These are phyloP conservation scores for Anacardium occidentale DNA, from an alignment of 345 rosid genomes.

Conservation along the genomic window DNA sequence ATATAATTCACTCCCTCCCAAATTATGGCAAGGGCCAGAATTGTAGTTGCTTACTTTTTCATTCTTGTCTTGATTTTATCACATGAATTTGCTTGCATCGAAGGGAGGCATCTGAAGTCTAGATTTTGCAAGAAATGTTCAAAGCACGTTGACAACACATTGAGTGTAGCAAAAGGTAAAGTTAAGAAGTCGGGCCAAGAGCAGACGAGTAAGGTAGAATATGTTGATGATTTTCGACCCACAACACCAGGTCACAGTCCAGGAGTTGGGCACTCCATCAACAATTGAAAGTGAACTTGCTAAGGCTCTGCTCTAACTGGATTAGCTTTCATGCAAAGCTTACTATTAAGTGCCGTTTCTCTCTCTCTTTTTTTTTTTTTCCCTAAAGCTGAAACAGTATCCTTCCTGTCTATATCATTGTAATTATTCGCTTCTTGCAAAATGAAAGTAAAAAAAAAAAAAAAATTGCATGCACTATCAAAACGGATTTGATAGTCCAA, in stretches of 20 bases:
- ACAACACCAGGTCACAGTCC: slow-evolving; percentile 48
- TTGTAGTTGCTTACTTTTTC: slow-evolving; percentile 13
- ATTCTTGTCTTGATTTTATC: slow-evolving; percentile 32
- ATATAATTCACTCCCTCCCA: neutral
- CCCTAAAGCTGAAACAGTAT: no score
- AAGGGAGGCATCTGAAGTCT: slow-evolving; percentile 40
- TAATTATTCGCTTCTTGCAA: neutral
- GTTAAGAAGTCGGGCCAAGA: slow-evolving; percentile 11
- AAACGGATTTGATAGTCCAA: neutral
- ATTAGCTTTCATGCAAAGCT: slow-evolving; percentile 12
- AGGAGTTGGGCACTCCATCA: slow-evolving; percentile 45
- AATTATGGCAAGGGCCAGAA: slow-evolving; percentile 27
- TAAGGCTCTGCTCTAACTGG: neutral
- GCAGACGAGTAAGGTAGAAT: slow-evolving; percentile 22
- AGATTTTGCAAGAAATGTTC: slow-evolving; percentile 21
- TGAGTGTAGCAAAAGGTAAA: slow-evolving; percentile 14
- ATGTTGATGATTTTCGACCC: slow-evolving; percentile 41
- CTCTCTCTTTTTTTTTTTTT: no score
- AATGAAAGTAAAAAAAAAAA: neutral
- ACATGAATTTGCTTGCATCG: slow-evolving; percentile 28
- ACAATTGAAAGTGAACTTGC: slow-evolving; percentile 8
- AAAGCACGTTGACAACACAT: neutral
- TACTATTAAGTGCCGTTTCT: neutral
- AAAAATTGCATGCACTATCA: neutral
- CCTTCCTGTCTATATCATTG: neutral